phyloP scores from a whole-genome alignment of 352 stramenopile genomes.

The Globisporangium paddicum region DNA sequence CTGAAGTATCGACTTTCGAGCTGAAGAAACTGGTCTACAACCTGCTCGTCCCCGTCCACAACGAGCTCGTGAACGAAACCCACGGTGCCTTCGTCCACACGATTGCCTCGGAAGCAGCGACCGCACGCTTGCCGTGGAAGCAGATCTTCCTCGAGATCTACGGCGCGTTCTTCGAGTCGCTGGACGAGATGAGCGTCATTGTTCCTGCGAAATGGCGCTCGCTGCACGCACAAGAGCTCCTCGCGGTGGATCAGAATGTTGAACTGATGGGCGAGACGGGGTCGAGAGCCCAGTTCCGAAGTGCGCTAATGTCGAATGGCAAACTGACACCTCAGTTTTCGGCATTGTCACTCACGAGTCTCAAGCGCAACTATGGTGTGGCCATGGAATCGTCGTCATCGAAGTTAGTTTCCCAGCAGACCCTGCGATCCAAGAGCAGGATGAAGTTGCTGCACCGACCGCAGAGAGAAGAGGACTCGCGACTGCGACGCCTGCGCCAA shows the following conservation, averaged over 20 bases:
- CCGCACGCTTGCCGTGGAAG: conserved; percentile 41
- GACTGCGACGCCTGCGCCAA: conserved; percentile 34
- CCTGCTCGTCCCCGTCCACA: conserved; percentile 47
- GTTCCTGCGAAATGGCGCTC: conserved; percentile 26
- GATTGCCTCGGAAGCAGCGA: conserved; percentile 16
- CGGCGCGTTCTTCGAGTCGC: conserved; percentile 49
- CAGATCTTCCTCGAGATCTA: conserved; percentile 59
- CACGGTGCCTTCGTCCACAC: conserved; percentile 3
- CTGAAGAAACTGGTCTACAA: conserved; percentile 60
- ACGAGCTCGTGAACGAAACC: conserved; percentile 18
- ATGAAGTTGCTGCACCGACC: background rate
- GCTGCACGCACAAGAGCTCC: conserved; percentile 12
- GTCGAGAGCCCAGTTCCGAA: background rate
- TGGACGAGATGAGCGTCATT: conserved; percentile 45
- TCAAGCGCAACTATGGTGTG: conserved; percentile 36
- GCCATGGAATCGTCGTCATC: background rate
- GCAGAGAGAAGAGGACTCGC: conserved; percentile 6
- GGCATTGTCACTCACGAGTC: conserved; percentile 22
- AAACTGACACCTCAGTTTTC: background rate
- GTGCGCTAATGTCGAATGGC: background rate
- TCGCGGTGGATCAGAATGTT: background rate
- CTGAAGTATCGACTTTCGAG: conserved; percentile 43
- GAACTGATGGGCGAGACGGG: background rate
- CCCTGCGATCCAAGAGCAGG: background rate
- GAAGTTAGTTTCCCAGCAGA: background rate